A percentile compares a stretch with the other conserved stretches of the same genome.
These are phyloP conservation scores for Actinomortierella ambigua DNA, from an alignment of 371 early-diverging fungal species.

Conservation along the genomic window DNA sequence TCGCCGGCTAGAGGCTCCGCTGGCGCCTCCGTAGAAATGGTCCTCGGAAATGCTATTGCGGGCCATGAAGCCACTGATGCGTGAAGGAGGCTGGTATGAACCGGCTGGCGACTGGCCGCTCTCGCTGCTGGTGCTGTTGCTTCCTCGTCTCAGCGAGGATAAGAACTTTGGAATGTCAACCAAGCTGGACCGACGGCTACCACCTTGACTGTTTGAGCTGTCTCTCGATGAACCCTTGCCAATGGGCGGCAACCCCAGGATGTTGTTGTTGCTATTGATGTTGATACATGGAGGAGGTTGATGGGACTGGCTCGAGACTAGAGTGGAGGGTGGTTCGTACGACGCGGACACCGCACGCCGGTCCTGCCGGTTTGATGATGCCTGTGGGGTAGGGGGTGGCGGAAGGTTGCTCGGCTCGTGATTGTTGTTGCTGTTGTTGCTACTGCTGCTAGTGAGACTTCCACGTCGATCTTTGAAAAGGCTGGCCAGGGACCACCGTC, in stretches of 20 bases:
- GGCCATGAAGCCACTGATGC: too few relatives aligned
- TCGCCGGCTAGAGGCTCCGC: too few relatives aligned
- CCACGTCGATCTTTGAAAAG: constrained; percentile 28
- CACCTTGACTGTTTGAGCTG: not conserved
- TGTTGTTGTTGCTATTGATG: too few relatives aligned
- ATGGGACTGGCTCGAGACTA: too few relatives aligned
- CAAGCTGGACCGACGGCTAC: constrained; percentile 20
- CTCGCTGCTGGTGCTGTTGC: not conserved
- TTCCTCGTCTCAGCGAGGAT: constrained; percentile 21
- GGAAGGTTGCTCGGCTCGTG: not conserved
- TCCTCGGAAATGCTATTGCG: too few relatives aligned
- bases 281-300: too few relatives aligned
- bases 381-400: not conserved
- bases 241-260: too few relatives aligned
- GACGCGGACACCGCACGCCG: not conserved
- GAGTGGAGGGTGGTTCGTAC: too few relatives aligned
- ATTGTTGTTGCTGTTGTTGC: not conserved
- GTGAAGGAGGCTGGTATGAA: too few relatives aligned
- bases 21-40: too few relatives aligned
- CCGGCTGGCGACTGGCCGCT: too few relatives aligned
- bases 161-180: constrained; percentile 29
- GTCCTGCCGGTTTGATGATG: not conserved
- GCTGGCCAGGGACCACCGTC: constrained; percentile 30
- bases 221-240: not conserved
- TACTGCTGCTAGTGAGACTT: not conserved